Conservation (phyloP, 345 rosid genomes). For the Iberis pinnata region DNA sequence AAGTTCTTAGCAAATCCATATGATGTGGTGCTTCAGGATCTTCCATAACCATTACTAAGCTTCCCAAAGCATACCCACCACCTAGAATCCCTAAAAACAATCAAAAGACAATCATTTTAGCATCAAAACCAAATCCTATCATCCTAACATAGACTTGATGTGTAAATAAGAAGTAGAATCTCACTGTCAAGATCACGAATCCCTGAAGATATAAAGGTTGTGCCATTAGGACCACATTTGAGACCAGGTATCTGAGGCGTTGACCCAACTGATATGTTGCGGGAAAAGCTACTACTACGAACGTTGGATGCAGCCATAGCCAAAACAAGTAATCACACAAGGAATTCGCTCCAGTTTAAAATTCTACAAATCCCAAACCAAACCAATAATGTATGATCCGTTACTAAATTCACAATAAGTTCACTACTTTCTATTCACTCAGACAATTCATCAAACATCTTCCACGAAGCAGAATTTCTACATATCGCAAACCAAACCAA, state of each 20-base stretch:
- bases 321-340: too few relatives aligned
- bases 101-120: conserved; percentile 15
- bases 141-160: background rate
- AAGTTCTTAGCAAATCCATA: conserved; percentile 84
- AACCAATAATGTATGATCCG: background rate
- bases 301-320: conserved; percentile 60
- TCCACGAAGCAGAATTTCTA: too few relatives aligned
- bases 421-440: background rate
- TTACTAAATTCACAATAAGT: background rate
- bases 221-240: conserved; percentile 81
- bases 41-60: conserved; percentile 91
- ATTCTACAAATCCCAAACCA: conserved; percentile 9
- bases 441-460: conserved; percentile 33
- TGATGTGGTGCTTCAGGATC: conserved; percentile 98
- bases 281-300: conserved; percentile 76
- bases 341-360: conserved; percentile 1
- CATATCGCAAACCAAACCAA: too few relatives aligned
- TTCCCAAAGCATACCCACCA: conserved; percentile 83
- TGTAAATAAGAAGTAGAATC: conserved; percentile 9
- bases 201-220: conserved; percentile 61
- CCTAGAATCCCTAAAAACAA: conserved; percentile 57
- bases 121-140: background rate
- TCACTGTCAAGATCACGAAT: conserved; percentile 89
- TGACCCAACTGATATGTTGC: conserved; percentile 41
- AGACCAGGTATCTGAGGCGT: conserved; percentile 53